Evolutionary conservation across 768 basidiomycete species (phyloP).

Genomic region (Hirschioporus abietinus): DNA sequence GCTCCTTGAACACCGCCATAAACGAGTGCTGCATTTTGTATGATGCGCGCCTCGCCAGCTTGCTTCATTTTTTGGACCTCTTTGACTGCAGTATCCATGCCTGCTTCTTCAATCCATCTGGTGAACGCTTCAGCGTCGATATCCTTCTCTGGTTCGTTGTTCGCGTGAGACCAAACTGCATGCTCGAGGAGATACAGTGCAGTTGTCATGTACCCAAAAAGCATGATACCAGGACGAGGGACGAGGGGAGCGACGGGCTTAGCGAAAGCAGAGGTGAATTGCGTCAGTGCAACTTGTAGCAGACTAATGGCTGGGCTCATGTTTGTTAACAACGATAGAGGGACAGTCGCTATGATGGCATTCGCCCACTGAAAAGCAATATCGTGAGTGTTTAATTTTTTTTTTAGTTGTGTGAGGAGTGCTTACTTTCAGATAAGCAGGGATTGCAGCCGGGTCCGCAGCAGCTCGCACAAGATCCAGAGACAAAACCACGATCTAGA

Average conservation of each 20-base stretch:
- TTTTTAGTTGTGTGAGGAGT: neutral
- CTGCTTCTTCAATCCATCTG: constrained; percentile 43
- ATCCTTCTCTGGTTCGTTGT: constrained; percentile 21
- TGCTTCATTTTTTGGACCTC: constrained; percentile 19
- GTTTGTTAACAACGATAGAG: constrained; percentile 26
- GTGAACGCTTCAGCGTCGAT: constrained; percentile 48
- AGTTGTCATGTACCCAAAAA: constrained; percentile 51
- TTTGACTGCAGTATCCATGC: constrained; percentile 24
- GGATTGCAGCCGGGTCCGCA: constrained; percentile 36
- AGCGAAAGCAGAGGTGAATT: constrained; percentile 35
- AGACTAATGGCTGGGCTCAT: constrained; percentile 19
- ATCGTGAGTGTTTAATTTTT: constrained; percentile 6
- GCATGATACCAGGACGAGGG: constrained; percentile 51
- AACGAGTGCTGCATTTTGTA: neutral
- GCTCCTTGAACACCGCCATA: neutral
- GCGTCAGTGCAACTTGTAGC: constrained; percentile 35
- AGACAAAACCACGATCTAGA: constrained; percentile 49
- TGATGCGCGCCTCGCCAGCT: neutral
- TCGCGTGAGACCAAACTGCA: constrained; percentile 49
- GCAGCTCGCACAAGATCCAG: constrained; percentile 60
- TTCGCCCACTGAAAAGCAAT: constrained; percentile 44
- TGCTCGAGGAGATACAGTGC: constrained; percentile 62
- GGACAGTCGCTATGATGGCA: constrained; percentile 36
- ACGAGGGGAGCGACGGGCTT: constrained; percentile 41
- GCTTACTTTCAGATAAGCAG: constrained; percentile 47